Evolutionary conservation across 176 grass and related monocot genomes (phyloP).

Genomic region (Aechmea fasciata): DNA sequence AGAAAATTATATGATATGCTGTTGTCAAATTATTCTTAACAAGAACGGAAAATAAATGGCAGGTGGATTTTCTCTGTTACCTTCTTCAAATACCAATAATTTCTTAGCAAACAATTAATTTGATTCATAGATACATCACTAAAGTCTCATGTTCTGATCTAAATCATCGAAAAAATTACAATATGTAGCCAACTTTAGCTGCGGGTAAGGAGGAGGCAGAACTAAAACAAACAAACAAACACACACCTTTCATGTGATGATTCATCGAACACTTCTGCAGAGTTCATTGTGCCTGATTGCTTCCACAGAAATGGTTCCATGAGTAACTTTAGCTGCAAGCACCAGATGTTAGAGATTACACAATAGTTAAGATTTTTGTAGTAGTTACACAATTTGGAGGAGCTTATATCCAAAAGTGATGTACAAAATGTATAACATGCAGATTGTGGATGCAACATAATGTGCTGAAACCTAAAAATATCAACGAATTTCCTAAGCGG

Average conservation of each 20-base stretch:
- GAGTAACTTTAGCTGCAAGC: constrained; percentile 55
- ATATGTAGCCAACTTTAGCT: neutral
- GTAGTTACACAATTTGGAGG: neutral
- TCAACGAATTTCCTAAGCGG: too few species aligned
- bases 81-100: too few species aligned
- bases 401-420: neutral
- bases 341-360: constrained; percentile 1
- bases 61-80: too few species aligned
- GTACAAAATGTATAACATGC: neutral
- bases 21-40: neutral
- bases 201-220: neutral
- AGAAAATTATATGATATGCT: neutral
- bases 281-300: constrained; percentile 30
- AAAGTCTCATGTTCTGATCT: neutral
- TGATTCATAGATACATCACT: neutral
- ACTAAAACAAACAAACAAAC: constrained; percentile 27
- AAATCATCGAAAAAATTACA: neutral
- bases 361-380: neutral
- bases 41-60: neutral
- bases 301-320: constrained; percentile 80
- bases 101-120: too few species aligned
- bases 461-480: neutral
- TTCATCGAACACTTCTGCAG: constrained; percentile 60
- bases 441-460: neutral
- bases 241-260: constrained; percentile 81